Base-by-base conservation (phyloP, 768 basidiomycete species). In the Mycena latifolia region DNA sequence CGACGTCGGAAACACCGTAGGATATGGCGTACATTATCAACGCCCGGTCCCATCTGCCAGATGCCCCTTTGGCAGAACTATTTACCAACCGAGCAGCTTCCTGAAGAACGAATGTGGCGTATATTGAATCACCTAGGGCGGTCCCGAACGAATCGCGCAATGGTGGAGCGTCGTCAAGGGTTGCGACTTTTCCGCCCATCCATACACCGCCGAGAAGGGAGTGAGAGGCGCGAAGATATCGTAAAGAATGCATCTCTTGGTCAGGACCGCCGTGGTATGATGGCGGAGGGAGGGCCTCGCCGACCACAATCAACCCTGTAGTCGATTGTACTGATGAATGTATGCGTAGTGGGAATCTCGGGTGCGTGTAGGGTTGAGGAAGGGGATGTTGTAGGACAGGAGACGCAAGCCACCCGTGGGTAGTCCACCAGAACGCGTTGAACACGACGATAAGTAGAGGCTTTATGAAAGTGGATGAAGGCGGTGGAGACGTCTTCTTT, bases 301-400 rank as follows among this genome's bases (percentile, higher is more conserved):
- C 96, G 10, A 98, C 95, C 2, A 92, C 86, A 35, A 98, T 87
- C 17, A 91, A 80, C 1, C 96, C 96, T 1, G 94, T 96, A n/a
- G 85, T 76, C 22, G 92, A 92, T 60, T 88, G 82, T 22, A 84
- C 84, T 1, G 91, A 85, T 2, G 86, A 92, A 53, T 91, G 85
- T 27, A 95, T 86, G 37, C 83, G 86, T n/a, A 93, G 78, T 3
- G 88, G 86, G 63, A 82, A 83, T 31, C 74, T 77, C 2, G 86
- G 86, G 66, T 86, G 87, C 29, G 76, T 79, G 71, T 86, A 89
- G 5, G 87, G 81, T 61, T 80, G 75, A 28, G 71, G 63, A 18
- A 88, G 75, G 39, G 88, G 89, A 73, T 86, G 84, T 2, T 83
- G 84, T 35, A 92, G 83, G 20, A 88, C 83, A 12, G 89, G 89